Evolutionary conservation across 768 basidiomycete species (phyloP).

Genomic region (Coprinopsis cinerea): DNA sequence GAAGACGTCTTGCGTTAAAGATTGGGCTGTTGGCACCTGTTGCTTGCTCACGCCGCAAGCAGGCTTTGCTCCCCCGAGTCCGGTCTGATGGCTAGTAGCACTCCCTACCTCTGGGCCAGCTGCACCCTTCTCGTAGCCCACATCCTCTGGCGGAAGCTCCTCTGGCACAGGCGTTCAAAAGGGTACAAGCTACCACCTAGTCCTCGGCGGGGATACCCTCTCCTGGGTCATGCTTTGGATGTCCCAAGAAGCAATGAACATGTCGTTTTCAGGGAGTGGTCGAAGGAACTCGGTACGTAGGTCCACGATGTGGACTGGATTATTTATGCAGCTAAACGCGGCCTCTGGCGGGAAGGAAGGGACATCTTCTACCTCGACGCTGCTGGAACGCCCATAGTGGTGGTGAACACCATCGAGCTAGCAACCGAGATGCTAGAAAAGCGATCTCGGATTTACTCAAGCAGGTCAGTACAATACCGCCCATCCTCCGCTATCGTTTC

Average conservation of each 20-base stretch:
- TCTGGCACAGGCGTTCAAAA: neutral
- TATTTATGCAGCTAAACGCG: neutral
- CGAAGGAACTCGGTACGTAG: neutral
- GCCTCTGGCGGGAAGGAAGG: neutral
- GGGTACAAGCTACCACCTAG: neutral
- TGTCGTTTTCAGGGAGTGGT: neutral
- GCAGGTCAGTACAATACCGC: slow-evolving; percentile 2
- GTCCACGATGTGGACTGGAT: neutral
- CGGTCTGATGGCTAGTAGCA: no score
- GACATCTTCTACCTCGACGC: slow-evolving; percentile 7
- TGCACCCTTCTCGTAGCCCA: neutral
- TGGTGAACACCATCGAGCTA: slow-evolving; percentile 8
- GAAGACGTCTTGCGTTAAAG: no score
- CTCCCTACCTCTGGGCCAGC: neutral
- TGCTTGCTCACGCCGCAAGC: no score
- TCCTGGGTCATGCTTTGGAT: neutral
- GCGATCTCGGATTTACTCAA: slow-evolving; percentile 10
- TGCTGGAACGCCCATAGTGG: slow-evolving; percentile 7
- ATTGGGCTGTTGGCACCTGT: no score
- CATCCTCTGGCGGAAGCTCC: neutral
- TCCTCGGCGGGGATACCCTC: neutral
- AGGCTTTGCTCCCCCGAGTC: no score
- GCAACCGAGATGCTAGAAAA: slow-evolving; percentile 10
- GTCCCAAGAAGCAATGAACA: neutral
- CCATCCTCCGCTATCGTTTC: neutral